phyloP scores from a whole-genome alignment of 2,329 filamentous ascomycete genomes.

The Colletotrichum lini region DNA sequence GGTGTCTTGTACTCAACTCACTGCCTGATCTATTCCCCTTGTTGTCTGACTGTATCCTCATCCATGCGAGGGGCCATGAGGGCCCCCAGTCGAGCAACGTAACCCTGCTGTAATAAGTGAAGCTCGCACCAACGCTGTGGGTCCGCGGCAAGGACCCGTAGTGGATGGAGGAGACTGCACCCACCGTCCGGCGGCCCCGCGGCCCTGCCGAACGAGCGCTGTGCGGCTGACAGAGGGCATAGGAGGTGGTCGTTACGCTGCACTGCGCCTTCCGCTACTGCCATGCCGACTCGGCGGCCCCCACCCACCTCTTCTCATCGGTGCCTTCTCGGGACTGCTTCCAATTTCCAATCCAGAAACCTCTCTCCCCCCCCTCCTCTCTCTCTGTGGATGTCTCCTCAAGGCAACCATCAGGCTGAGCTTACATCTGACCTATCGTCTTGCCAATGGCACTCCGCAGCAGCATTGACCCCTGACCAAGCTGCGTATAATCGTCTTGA shows the following conservation, averaged over 20 bases:
- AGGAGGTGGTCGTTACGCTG: conserved; percentile 1
- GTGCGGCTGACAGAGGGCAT: not conserved
- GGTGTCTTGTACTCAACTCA: not conserved
- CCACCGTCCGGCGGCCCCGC: conserved; percentile 8
- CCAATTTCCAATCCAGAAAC: no score
- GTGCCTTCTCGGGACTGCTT: conserved; percentile 6
- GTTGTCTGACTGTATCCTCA: conserved; percentile 14
- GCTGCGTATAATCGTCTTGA: conserved; percentile 22
- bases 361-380: no score
- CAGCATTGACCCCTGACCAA: conserved; percentile 1
- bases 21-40: not conserved
- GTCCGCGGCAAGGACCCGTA: conserved; percentile 24
- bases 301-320: conserved; percentile 1
- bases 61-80: not conserved
- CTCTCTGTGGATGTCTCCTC: not conserved
- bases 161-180: conserved; percentile 16
- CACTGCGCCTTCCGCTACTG: conserved; percentile 34
- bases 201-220: conserved; percentile 13
- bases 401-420: conserved; percentile 22
- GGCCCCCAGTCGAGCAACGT: not conserved
- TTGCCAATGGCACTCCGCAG: conserved; percentile 2
- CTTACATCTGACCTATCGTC: conserved; percentile 4
- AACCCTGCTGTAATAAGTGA: not conserved
- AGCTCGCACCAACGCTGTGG: conserved; percentile 16
- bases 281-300: conserved; percentile 6